Evolutionary conservation across 169 alveolate species (phyloP), one percentile per base, ranked within the genome.

Genomic region (Plasmodium berghei): DNA sequence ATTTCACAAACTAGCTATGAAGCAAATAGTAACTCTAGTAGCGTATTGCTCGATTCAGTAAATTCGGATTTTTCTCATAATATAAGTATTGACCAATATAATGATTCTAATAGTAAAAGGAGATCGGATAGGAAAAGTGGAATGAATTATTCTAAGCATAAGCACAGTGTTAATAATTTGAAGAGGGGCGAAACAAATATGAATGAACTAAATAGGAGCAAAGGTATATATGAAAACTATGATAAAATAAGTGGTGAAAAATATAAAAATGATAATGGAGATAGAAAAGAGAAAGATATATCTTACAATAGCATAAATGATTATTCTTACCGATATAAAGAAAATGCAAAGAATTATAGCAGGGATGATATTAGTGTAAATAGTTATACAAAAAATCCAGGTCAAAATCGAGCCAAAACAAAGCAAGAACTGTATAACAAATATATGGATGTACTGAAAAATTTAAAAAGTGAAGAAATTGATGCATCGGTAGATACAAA

Each of bases 1-100:
- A 80, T 80, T 80, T 80, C 90, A n/a, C 90, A 80, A 80, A 80
- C 90, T 6, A 80, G 90, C 40, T 80, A 80, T 61, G 90, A 80
- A 46, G 90, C 83, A 66, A 80, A 80, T 62, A 80, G 90, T 67
- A 80, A 80, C 45, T 55, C 77, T 18, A 67, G 83, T 49, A 80
- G 90, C 34, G 46, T 67, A 10, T 49, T 80, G 52, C 73, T 80
- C 1, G 72, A 64, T 61, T 80, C 90, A 1, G 64, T 80, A 9
- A 67, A 85, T 67, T 80, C 90, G 0, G 90, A 80, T 48, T 54
- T 80, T 8, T 56, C 64, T 10, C 72, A 66, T 26, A 80, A 71
- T 20, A 26, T 70, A 22, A 80, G 90, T 28, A 63, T 80, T 22
- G 90, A 80, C 12, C 69, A 77, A 18, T 64, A 24, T 58, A 80